These are phyloP conservation scores for Verticillium dahliae DNA, from an alignment of 2,329 filamentous ascomycete genomes.

Conservation along the genomic window DNA sequence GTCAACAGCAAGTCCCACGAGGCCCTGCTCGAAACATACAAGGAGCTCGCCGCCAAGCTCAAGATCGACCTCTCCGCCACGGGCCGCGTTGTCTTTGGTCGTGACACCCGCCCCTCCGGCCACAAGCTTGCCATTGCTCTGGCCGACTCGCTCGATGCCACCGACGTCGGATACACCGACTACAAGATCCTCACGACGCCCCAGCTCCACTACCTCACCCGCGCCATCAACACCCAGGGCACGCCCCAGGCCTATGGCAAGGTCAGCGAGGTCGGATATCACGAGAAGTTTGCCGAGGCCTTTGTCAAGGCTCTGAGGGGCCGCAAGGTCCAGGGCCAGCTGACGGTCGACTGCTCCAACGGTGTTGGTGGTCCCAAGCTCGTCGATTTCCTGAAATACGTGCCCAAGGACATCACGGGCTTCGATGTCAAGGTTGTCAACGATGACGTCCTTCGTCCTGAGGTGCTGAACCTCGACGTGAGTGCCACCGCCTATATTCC, in stretches of 20 bases:
- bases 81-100: constrained; percentile 79
- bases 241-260: constrained; percentile 84
- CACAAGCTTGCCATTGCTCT: constrained; percentile 75
- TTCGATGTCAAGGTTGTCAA: constrained; percentile 85
- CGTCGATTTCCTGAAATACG: constrained; percentile 74
- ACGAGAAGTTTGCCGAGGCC: constrained; percentile 80
- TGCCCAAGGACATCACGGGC: constrained; percentile 63
- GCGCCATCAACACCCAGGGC: constrained; percentile 87
- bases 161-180: constrained; percentile 69
- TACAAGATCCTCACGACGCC: constrained; percentile 91
- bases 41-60: constrained; percentile 65
- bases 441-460: constrained; percentile 85
- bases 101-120: constrained; percentile 90
- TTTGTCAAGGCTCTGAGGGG: constrained; percentile 79
- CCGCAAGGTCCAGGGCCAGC: constrained; percentile 63
- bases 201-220: constrained; percentile 95
- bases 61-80: constrained; percentile 66
- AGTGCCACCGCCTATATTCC: constrained; percentile 16
- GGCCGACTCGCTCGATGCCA: constrained; percentile 70
- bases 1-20: constrained; percentile 78
- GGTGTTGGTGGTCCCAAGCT: constrained; percentile 93
- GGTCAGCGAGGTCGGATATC: constrained; percentile 86
- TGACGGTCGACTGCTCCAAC: constrained; percentile 93
- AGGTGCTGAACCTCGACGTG: constrained; percentile 83
- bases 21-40: constrained; percentile 69